Evolutionary conservation across 2,329 filamentous ascomycete genomes (phyloP), one percentile per base, ranked within the genome.

Genomic region (Gremmenia infestans): DNA sequence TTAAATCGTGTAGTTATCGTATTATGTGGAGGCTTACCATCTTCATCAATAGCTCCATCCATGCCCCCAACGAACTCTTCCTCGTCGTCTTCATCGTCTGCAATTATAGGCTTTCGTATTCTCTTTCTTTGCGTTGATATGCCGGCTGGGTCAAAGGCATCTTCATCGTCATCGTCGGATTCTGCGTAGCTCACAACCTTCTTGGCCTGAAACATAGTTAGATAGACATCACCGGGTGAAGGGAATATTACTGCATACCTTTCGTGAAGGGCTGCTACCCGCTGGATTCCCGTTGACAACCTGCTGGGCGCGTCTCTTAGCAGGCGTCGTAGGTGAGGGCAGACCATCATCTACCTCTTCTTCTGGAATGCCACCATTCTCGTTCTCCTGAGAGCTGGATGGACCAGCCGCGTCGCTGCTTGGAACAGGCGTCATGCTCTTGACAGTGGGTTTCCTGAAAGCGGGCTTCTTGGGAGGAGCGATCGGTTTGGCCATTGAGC

Each of bases 141-240:
- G 72, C 74, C 37, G 69, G 65, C 55, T 69, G 73, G 48, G 71
- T 71, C 14, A 72, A 65, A 56, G 70, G 74, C 63, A 73, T 86
- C 84, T 22, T 92, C 87, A 50, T 90, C 87, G 52, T 91, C 87
- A 47, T 89, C 88, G 46, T 89, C 90, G 1, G 89, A 91, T 67
- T 97, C 92, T 61, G 88, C 86, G 70, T 97, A 97, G 70, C 81
- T 94, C 62, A 94, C 80, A 47, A 77, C 71, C 65, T 85, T 87
- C 70, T 82, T 85, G 12, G 76, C 78, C 79, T 85, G 39, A 35
- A 6, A n/a, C 9, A 46, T 53, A 37, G 19, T 40, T 51, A 48
- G 36, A 32, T 28, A 28, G 19, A 25, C 45, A 39, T 48, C 46
- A 43, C 22, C 2, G 19, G 22, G 9, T 25, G 25, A 32, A 48